Evolutionary conservation across 2,329 filamentous ascomycete genomes (phyloP).

Genomic region (Cylindrodendrum hubeiense): DNA sequence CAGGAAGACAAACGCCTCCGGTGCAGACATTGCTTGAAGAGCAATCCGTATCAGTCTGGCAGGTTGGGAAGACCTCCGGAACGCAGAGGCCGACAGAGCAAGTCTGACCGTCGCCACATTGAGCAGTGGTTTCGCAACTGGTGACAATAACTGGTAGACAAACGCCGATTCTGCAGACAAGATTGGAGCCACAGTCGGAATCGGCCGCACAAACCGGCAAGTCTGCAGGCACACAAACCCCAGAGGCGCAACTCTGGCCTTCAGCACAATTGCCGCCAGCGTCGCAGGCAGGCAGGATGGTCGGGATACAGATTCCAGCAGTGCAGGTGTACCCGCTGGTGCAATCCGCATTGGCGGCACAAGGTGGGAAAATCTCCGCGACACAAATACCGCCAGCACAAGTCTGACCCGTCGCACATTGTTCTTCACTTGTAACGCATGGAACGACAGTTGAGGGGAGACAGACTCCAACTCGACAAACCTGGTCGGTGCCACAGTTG

Average conservation of each 20-base stretch:
- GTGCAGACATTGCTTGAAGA: constrained; percentile 7
- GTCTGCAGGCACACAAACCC: constrained; percentile 11
- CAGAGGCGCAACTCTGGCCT: constrained; percentile 8
- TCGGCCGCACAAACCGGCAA: constrained; percentile 9
- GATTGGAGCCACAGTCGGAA: constrained; percentile 17
- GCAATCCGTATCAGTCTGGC: constrained; percentile 8
- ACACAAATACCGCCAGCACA: constrained; percentile 16
- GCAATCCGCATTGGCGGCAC: constrained; percentile 7
- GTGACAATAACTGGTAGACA: constrained; percentile 9
- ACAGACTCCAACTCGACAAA: constrained; percentile 20
- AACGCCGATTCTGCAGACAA: constrained; percentile 18
- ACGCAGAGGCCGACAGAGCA: constrained; percentile 21
- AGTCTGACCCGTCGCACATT: not conserved
- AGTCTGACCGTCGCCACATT: constrained; percentile 9
- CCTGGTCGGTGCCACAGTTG: constrained; percentile 10
- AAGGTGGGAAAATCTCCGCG: constrained; percentile 14
- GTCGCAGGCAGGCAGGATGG: constrained; percentile 4
- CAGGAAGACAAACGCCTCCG: constrained; percentile 16
- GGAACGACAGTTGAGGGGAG: not conserved
- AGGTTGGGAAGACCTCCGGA: constrained; percentile 16
- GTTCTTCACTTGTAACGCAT: not conserved
- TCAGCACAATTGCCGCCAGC: not conserved
- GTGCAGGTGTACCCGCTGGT: constrained; percentile 1
- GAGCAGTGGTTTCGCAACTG: not conserved
- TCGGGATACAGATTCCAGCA: constrained; percentile 12